These are phyloP conservation scores for Pseudozyma hubeiensis DNA, from an alignment of 1,284 basidiomycete genomes.

Conservation along the genomic window DNA sequence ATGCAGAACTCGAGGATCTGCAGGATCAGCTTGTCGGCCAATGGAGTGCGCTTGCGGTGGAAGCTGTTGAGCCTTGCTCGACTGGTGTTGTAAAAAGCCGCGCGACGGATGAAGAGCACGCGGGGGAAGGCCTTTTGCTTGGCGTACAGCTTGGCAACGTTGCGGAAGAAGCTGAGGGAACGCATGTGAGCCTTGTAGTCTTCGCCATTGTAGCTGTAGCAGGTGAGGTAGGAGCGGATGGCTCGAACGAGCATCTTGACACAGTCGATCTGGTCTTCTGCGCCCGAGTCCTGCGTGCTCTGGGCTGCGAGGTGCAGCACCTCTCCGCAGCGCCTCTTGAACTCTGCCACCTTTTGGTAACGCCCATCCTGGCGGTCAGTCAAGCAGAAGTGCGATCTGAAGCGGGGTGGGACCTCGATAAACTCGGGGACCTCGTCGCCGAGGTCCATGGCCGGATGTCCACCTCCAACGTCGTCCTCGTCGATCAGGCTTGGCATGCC, in stretches of 20 bases:
- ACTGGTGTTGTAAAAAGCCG: conserved; percentile 75
- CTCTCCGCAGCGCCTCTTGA: conserved; percentile 78
- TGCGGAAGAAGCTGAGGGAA: conserved; percentile 59
- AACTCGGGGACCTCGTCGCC: conserved; percentile 77
- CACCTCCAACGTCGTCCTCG: conserved; percentile 74
- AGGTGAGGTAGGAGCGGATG: conserved; percentile 59
- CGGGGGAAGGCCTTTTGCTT: conserved; percentile 81
- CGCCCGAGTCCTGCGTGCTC: conserved; percentile 72
- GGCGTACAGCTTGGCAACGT: conserved; percentile 74
- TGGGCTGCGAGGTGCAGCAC: conserved; percentile 78
- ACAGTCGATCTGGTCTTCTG: conserved; percentile 92
- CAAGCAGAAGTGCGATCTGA: conserved; percentile 78
- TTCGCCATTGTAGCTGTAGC: conserved; percentile 65
- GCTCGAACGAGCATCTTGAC: conserved; percentile 73
- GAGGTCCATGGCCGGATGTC: conserved; percentile 74
- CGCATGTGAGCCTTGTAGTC: conserved; percentile 63
- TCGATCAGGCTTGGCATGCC: conserved; percentile 76
- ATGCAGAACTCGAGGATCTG: conserved; percentile 86
- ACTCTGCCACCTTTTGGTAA: conserved; percentile 76
- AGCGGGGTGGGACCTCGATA: conserved; percentile 70
- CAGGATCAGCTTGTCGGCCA: conserved; percentile 82
- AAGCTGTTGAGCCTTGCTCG: conserved; percentile 79
- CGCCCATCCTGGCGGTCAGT: conserved; percentile 80
- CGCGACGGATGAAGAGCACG: conserved; percentile 81
- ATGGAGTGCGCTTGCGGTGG: conserved; percentile 81